These are phyloP conservation scores for Kluyveromyces aestuarii DNA, from an alignment of 805 yeast species.

Conservation along the genomic window DNA sequence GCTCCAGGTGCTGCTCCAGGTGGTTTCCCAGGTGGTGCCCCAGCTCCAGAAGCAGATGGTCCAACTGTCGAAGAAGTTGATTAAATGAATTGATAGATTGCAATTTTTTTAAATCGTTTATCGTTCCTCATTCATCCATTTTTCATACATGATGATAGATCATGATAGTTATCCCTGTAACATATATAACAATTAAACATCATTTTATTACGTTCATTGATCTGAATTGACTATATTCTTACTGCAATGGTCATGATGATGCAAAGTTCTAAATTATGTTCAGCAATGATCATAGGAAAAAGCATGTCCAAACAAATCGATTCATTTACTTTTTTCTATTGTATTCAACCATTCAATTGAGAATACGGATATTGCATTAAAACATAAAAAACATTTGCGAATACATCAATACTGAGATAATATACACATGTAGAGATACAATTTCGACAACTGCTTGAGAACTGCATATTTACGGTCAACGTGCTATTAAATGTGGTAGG, in stretches of 20 bases:
- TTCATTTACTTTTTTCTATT: too few relatives aligned
- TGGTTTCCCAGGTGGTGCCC: slow-evolving; percentile 58
- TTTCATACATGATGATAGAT: background rate
- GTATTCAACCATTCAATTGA: too few relatives aligned
- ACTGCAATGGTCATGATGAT: too few relatives aligned
- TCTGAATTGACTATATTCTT: background rate
- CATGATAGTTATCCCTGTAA: background rate
- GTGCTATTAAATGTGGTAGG: too few relatives aligned
- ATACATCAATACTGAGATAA: too few relatives aligned
- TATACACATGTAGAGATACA: too few relatives aligned
- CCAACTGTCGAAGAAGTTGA: slow-evolving; percentile 84
- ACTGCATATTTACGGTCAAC: too few relatives aligned
- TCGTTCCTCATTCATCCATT: background rate
- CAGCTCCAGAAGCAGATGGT: slow-evolving; percentile 50
- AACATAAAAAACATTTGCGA: too few relatives aligned
- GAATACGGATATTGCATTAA: too few relatives aligned
- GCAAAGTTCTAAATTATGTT: too few relatives aligned
- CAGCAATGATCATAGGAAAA: too few relatives aligned
- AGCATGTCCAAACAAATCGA: background rate
- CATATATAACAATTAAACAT: background rate
- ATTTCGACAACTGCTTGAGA: too few relatives aligned
- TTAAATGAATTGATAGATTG: slow-evolving; percentile 26
- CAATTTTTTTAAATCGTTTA: background rate
- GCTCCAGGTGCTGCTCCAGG: slow-evolving; percentile 60
- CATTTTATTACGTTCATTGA: background rate